Conservation (phyloP, 768 basidiomycete species). For the Phanerochaete carnosa region DNA sequence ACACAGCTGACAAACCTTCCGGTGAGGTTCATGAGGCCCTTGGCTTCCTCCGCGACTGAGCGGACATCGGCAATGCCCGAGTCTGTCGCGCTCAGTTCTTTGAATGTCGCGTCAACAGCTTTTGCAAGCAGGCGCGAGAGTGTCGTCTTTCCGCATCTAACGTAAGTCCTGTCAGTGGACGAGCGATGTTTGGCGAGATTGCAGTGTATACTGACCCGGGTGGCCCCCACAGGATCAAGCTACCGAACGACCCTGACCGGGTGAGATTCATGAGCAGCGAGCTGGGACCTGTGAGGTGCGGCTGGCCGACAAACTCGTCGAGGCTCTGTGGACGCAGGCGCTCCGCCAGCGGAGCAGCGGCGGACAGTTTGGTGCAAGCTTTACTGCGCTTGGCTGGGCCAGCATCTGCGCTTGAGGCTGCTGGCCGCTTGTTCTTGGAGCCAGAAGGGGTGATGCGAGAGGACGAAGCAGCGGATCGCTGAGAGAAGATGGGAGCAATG, state of each 20-base stretch:
- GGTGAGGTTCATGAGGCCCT: constrained; percentile 55
- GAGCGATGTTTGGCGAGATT: not conserved
- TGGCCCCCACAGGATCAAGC: constrained; percentile 73
- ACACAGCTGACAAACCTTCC: constrained; percentile 45
- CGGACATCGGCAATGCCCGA: constrained; percentile 69
- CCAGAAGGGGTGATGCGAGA: constrained; percentile 3
- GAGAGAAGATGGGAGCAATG: constrained; percentile 20
- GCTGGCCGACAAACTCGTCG: constrained; percentile 71
- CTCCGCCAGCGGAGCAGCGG: constrained; percentile 64
- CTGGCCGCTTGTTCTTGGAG: constrained; percentile 17
- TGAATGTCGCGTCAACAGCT: constrained; percentile 57
- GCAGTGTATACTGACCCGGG: constrained; percentile 47
- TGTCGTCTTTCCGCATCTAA: constrained; percentile 72
- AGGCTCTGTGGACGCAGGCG: constrained; percentile 61
- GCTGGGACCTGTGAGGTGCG: constrained; percentile 53
- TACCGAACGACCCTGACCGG: constrained; percentile 49
- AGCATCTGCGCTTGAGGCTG: not conserved
- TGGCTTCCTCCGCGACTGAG: constrained; percentile 74
- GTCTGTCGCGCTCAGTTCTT: constrained; percentile 75
- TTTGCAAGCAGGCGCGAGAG: constrained; percentile 68
- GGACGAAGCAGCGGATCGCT: constrained; percentile 2
- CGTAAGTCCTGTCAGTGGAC: not conserved
- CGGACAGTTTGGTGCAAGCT: constrained; percentile 10
- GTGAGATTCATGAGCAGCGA: constrained; percentile 54
- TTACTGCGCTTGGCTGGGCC: constrained; percentile 15